phyloP scores from a whole-genome alignment of 441 rosid genomes.

The Gossypium lobatum region DNA sequence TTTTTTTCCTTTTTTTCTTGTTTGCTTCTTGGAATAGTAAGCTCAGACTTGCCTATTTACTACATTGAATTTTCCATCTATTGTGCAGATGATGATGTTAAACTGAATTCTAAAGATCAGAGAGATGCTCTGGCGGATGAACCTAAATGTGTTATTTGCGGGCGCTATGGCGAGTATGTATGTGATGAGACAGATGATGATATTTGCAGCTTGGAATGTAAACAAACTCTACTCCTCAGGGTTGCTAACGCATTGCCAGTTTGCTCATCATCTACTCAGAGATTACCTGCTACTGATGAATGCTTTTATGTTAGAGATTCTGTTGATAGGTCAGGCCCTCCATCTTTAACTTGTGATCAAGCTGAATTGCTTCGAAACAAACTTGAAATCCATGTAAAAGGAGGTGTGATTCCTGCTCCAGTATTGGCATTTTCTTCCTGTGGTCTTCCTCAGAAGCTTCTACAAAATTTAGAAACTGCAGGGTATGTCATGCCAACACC shows the following conservation, averaged over 20 bases:
- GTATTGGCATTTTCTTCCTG: conserved; percentile 59
- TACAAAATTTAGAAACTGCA: conserved; percentile 56
- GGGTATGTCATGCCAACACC: conserved; percentile 78
- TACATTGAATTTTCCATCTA: conserved; percentile 12
- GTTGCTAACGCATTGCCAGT: conserved; percentile 18
- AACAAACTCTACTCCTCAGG: conserved; percentile 37
- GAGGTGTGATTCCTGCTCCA: conserved; percentile 48
- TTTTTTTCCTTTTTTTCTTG: background rate
- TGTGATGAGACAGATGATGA: conserved; percentile 81
- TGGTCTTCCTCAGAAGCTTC: conserved; percentile 53
- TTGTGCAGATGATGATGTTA: conserved; percentile 40
- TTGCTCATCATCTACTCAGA: conserved; percentile 20
- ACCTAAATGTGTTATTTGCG: conserved; percentile 66
- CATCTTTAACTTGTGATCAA: conserved; percentile 28
- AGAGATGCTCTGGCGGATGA: conserved; percentile 64
- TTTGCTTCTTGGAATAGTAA: background rate
- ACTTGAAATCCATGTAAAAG: conserved; percentile 64
- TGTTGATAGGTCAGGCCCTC: conserved; percentile 21
- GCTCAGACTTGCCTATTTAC: background rate
- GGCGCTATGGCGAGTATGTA: conserved; percentile 85
- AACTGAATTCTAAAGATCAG: conserved; percentile 55
- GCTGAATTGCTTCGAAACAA: conserved; percentile 51
- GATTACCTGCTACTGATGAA: conserved; percentile 59
- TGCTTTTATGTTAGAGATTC: conserved; percentile 65
- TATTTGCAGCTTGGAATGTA: conserved; percentile 85